Evolutionary conservation across 768 basidiomycete species (phyloP).

Genomic region (Termitomyces sp.): DNA sequence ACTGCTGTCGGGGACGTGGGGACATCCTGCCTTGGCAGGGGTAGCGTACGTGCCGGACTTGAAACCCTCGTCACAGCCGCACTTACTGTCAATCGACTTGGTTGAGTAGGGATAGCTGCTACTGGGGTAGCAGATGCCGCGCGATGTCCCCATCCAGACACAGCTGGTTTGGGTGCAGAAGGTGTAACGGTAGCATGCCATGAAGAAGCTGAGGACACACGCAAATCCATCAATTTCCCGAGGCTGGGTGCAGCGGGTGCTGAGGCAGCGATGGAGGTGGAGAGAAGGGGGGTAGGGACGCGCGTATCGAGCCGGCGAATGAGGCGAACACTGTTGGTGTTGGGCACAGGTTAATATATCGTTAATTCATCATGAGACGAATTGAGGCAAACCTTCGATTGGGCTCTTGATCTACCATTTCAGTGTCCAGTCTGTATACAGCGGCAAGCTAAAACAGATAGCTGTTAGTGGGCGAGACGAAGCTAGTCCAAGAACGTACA

Average conservation of each 20-base stretch:
- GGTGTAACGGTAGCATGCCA: constrained; percentile 16
- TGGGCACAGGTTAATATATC: neutral
- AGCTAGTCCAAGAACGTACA: constrained; percentile 33
- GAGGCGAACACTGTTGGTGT: constrained; percentile 55
- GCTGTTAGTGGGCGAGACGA: neutral
- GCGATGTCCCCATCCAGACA: constrained; percentile 5
- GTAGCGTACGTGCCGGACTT: constrained; percentile 6
- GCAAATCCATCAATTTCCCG: constrained; percentile 58
- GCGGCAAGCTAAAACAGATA: constrained; percentile 52
- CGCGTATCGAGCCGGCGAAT: constrained; percentile 79
- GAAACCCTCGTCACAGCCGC: constrained; percentile 4
- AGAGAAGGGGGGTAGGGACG: constrained; percentile 67
- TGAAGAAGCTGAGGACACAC: constrained; percentile 19
- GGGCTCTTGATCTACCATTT: constrained; percentile 90
- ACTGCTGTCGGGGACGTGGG: constrained; percentile 17
- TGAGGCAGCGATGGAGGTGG: constrained; percentile 30
- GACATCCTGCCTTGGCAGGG: neutral
- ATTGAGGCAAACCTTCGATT: constrained; percentile 46
- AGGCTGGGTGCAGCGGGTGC: constrained; percentile 30
- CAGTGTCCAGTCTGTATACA: constrained; percentile 76
- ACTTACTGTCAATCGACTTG: constrained; percentile 1
- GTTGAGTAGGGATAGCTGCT: neutral
- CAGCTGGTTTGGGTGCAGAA: constrained; percentile 5
- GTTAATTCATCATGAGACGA: neutral
- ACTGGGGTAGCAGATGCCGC: neutral